Evolutionary conservation across 2,329 filamentous ascomycete genomes (phyloP).

Genomic region (Apiospora marii): DNA sequence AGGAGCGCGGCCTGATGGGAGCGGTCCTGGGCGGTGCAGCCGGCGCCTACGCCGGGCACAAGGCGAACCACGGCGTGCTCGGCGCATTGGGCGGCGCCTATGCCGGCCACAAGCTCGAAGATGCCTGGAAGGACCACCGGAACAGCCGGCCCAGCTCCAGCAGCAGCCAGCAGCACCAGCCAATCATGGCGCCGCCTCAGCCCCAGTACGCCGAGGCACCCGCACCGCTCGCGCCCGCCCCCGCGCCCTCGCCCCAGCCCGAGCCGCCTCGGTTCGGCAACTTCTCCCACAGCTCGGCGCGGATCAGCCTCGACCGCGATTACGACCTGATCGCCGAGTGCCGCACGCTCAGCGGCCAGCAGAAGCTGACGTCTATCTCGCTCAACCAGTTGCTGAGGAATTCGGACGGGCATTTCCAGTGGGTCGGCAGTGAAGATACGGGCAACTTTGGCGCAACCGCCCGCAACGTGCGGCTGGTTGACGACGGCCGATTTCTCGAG

Average conservation of each 20-base stretch:
- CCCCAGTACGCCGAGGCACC: neutral
- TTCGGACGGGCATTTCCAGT: constrained; percentile 30
- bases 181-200: neutral
- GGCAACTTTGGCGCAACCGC: constrained; percentile 32
- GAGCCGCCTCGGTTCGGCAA: constrained; percentile 18
- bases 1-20: constrained; percentile 47
- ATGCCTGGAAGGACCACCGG: constrained; percentile 31
- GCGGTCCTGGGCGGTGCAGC: constrained; percentile 54
- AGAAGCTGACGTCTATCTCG: constrained; percentile 31
- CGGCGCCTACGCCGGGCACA: constrained; percentile 55
- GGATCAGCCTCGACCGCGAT: constrained; percentile 30
- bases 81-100: constrained; percentile 56
- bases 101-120: constrained; percentile 53
- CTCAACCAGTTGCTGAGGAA: constrained; percentile 32
- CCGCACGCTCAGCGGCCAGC: constrained; percentile 27
- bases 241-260: neutral
- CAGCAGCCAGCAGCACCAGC: constrained; percentile 1
- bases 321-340: constrained; percentile 33
- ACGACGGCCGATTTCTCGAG: constrained; percentile 28
- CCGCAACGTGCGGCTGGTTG: constrained; percentile 29
- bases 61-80: constrained; percentile 55
- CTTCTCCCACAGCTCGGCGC: constrained; percentile 28
- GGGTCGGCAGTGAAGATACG: constrained; percentile 24
- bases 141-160: constrained; percentile 2
- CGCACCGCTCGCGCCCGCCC: neutral